Conservation (phyloP, 2,329 filamentous ascomycete species). For the Acrocalymma vagum region DNA sequence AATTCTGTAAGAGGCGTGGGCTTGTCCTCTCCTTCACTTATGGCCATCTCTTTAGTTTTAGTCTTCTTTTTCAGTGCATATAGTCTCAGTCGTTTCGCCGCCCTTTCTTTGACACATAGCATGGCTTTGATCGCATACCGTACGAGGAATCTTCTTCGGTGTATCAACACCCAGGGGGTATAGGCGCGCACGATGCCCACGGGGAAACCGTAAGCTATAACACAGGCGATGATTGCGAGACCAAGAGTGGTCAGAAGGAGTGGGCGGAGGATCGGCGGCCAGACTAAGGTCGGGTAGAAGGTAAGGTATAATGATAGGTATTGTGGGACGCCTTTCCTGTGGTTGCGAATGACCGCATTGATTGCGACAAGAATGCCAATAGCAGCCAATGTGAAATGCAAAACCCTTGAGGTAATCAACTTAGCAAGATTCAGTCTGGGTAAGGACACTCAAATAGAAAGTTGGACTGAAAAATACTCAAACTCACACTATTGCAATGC, state of each 20-base stretch:
- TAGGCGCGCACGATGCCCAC: conserved; percentile 26
- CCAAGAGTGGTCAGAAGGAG: conserved; percentile 7
- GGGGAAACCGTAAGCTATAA: conserved; percentile 21
- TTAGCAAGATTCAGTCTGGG: neutral
- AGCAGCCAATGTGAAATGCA: conserved; percentile 20
- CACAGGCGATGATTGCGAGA: conserved; percentile 19
- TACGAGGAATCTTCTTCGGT: no score
- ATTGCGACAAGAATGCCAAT: conserved; percentile 17
- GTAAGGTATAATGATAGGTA: conserved; percentile 1
- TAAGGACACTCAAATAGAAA: neutral
- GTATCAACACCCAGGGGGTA: no score
- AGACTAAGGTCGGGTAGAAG: neutral
- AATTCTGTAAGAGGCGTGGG: conserved; percentile 29
- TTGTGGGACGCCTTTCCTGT: conserved; percentile 1
- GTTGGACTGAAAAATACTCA: no score
- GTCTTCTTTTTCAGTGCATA: conserved; percentile 18
- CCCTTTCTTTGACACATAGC: conserved; percentile 21
- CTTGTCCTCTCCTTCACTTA: conserved; percentile 8
- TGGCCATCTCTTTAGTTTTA: conserved; percentile 9
- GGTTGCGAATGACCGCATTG: neutral
- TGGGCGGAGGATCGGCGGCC: neutral
- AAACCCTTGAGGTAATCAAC: conserved; percentile 10
- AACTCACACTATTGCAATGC: conserved; percentile 23
- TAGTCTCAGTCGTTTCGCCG: conserved; percentile 19
- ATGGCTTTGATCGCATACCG: conserved; percentile 19